A percentile compares a stretch with the other conserved stretches of the same genome.
These are phyloP conservation scores for Teratosphaeria zuluensis DNA, from an alignment of 2,329 filamentous ascomycete species.

Conservation along the genomic window DNA sequence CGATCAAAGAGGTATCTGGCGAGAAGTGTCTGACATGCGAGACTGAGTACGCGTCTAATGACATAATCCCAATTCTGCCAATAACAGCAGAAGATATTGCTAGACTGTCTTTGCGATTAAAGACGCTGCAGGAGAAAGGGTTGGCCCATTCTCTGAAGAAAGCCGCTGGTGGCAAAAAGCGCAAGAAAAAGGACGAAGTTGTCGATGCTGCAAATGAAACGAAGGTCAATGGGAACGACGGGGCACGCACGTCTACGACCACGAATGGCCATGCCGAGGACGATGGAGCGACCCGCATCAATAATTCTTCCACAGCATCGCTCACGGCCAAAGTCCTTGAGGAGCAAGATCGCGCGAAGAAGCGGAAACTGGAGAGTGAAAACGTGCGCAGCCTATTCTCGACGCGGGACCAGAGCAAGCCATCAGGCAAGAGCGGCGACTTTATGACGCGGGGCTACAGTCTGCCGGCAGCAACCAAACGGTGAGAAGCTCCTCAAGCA, in stretches of 20 bases:
- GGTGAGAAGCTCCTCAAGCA: constrained; percentile 9
- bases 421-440: constrained; percentile 34
- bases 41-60: constrained; percentile 58
- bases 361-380: constrained; percentile 57
- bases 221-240: constrained; percentile 19
- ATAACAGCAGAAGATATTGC: constrained; percentile 60
- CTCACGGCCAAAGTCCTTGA: constrained; percentile 78
- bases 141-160: constrained; percentile 87
- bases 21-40: constrained; percentile 61
- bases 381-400: constrained; percentile 41
- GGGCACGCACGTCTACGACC: neutral
- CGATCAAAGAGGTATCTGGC: constrained; percentile 54
- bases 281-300: constrained; percentile 50
- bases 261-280: constrained; percentile 7
- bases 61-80: constrained; percentile 76
- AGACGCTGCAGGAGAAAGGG: constrained; percentile 59
- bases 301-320: constrained; percentile 76
- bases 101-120: constrained; percentile 54
- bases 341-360: constrained; percentile 76
- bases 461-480: constrained; percentile 14
- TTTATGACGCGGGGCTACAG: constrained; percentile 43
- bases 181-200: constrained; percentile 53
- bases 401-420: constrained; percentile 26
- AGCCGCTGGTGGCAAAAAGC: constrained; percentile 49
- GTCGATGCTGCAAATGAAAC: constrained; percentile 33